Evolutionary conservation across 1,139 yeast species (phyloP).

Genomic region (Candida freyschussii): DNA sequence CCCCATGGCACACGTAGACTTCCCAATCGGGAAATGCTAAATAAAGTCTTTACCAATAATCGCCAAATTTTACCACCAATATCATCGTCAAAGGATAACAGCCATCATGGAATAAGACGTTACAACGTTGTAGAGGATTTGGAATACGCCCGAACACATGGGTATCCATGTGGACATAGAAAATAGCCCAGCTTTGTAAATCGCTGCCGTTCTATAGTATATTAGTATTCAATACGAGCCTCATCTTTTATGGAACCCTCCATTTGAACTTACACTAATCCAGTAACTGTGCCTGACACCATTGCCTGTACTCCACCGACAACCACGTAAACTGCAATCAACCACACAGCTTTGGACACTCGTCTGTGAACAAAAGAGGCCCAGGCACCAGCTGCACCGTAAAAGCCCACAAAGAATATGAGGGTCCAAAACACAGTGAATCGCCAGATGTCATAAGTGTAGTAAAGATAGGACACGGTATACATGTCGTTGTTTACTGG

Average conservation of each 20-base stretch:
- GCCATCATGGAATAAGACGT: constrained; percentile 57
- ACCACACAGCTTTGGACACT: constrained; percentile 36
- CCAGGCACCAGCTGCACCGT: constrained; percentile 57
- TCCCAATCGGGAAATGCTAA: constrained; percentile 10
- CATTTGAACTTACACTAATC: constrained; percentile 53
- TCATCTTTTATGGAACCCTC: too few relatives aligned
- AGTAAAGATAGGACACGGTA: constrained; percentile 58
- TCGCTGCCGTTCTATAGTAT: constrained; percentile 38
- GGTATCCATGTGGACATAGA: constrained; percentile 96
- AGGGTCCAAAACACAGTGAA: constrained; percentile 82
- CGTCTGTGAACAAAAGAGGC: constrained; percentile 52
- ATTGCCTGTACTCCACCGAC: constrained; percentile 64
- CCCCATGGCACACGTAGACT: constrained; percentile 1
- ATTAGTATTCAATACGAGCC: too few relatives aligned
- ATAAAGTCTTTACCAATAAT: too few relatives aligned
- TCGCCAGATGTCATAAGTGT: constrained; percentile 71
- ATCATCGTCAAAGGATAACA: constrained; percentile 30
- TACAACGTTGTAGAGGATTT: constrained; percentile 59
- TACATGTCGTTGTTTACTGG: constrained; percentile 46
- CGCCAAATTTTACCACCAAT: too few relatives aligned
- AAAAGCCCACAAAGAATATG: constrained; percentile 59
- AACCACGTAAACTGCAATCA: constrained; percentile 41
- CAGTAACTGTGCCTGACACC: constrained; percentile 68
- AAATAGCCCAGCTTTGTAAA: constrained; percentile 72
- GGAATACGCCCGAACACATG: constrained; percentile 68